Percentiles rank a stretch among this genome's conserved stretches.
These are phyloP conservation scores for Naegleria fowleri DNA, from an alignment of 208 protist genomes.

Conservation along the genomic window DNA sequence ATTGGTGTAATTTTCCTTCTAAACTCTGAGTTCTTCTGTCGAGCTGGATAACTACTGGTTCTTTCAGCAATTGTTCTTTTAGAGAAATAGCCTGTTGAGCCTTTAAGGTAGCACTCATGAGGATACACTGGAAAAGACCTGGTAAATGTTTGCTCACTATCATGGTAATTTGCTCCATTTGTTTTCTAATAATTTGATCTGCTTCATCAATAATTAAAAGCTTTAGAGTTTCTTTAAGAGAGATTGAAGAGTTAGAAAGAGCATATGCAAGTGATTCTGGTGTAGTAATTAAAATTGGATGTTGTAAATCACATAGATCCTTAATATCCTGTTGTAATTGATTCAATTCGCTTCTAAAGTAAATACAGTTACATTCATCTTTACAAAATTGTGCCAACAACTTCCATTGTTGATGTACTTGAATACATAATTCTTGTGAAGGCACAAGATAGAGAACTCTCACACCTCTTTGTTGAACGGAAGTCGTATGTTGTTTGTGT, in stretches of 20 bases:
- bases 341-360: background rate
- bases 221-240: background rate
- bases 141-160: background rate
- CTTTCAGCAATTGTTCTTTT: background rate
- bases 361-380: background rate
- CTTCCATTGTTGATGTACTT: slow-evolving; percentile 13
- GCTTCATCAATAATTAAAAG: slow-evolving; percentile 14
- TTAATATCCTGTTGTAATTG: background rate
- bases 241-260: background rate
- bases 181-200: background rate
- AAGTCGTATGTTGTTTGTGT: background rate
- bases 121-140: slow-evolving; percentile 7
- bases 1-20: background rate
- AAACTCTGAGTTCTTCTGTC: background rate
- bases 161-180: background rate
- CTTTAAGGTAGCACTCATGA: background rate
- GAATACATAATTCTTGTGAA: slow-evolving; percentile 4
- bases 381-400: background rate
- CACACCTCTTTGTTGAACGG: background rate
- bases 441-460: background rate
- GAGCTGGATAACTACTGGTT: background rate
- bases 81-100: background rate
- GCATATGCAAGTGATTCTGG: background rate
- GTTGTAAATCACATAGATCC: background rate
- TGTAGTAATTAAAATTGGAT: background rate